Evolutionary conservation across 257 asterid genomes (phyloP), one percentile per base, ranked within the genome.

Genomic region (Mitragyna speciosa): DNA sequence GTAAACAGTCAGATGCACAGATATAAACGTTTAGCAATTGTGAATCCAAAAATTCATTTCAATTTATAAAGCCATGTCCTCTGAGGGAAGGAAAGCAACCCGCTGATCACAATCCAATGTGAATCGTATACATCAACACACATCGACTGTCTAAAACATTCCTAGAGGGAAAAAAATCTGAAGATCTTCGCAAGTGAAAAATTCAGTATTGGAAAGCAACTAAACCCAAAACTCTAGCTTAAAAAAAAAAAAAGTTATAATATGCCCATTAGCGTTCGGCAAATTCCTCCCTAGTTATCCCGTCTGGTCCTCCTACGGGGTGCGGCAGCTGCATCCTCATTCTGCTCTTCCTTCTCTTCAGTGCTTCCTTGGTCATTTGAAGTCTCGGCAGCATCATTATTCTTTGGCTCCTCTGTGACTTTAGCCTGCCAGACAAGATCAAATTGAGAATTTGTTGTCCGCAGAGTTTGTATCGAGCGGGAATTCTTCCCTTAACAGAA

Each of bases 281-380:
- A 1, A 9, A 7, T 24, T 15, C 26, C 8, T 6, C 22, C 82
- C 84, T 82, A 93, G 75, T 86, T 87, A 56, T 87, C 97, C 22
- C 97, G 96, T 87, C 95, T 91, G 47, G 83, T 64, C 86, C 95
- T 93, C 82, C 94, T 72, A 54, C 92, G 93, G 52, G 88, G 83
- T 61, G 93, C 89, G n/a, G 93, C 82, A 2, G 89, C 86, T 66
- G 81, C 89, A 30, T 87, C 95, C 2, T 88, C 85, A 11, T 71
- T 63, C 48, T 77, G 72, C 56, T 86, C 98, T 12, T 89, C 94
- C 79, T 89, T 88, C 78, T 90, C 92, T 82, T 90, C 97, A 0
- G 96, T 28, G 78, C 79, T 86, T 72, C 59, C 93, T 86, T 89
- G 87, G 56, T 76, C 83, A 79, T 83, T 87, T 22, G 96, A 91